Conservation (phyloP, 1,284 basidiomycete species). For the Cutaneotrichosporon cutaneum region DNA sequence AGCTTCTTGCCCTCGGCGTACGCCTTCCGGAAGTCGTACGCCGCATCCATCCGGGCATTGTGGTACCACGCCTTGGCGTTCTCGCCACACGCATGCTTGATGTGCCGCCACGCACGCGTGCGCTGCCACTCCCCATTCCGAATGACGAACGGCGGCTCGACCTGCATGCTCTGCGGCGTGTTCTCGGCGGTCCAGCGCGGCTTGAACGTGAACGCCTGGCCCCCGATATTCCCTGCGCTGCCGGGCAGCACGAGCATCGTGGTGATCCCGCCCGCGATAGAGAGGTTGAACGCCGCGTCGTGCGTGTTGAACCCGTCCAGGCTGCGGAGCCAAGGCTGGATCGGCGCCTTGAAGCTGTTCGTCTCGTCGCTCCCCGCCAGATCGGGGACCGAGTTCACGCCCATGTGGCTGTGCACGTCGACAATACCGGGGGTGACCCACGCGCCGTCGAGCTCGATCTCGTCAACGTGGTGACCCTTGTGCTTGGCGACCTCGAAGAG, state of each 20-base stretch:
- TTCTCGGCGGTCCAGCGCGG: constrained; percentile 53
- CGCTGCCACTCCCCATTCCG: constrained; percentile 35
- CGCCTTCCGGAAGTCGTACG: constrained; percentile 60
- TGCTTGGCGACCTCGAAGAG: constrained; percentile 12
- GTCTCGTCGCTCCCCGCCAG: constrained; percentile 56
- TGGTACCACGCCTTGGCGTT: constrained; percentile 57
- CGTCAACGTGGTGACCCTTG: constrained; percentile 31
- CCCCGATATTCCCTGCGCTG: constrained; percentile 48
- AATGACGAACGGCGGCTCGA: constrained; percentile 53
- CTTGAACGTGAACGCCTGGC: constrained; percentile 57
- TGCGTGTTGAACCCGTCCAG: constrained; percentile 59
- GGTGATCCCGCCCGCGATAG: constrained; percentile 57
- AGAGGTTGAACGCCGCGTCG: constrained; percentile 54
- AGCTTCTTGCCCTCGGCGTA: constrained; percentile 74
- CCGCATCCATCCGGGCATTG: constrained; percentile 59
- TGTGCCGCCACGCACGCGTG: constrained; percentile 47
- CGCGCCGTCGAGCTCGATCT: constrained; percentile 52
- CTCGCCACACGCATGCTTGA: constrained; percentile 56
- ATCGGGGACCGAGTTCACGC: constrained; percentile 63
- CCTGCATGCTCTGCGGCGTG: constrained; percentile 52
- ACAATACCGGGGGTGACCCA: constrained; percentile 61
- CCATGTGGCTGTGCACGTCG: constrained; percentile 77
- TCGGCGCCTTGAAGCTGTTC: constrained; percentile 51
- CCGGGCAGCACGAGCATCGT: constrained; percentile 58
- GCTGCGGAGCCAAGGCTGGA: constrained; percentile 56